Evolutionary conservation across 2,329 filamentous ascomycete species (phyloP).

Genomic region (Fulvia fulva): DNA sequence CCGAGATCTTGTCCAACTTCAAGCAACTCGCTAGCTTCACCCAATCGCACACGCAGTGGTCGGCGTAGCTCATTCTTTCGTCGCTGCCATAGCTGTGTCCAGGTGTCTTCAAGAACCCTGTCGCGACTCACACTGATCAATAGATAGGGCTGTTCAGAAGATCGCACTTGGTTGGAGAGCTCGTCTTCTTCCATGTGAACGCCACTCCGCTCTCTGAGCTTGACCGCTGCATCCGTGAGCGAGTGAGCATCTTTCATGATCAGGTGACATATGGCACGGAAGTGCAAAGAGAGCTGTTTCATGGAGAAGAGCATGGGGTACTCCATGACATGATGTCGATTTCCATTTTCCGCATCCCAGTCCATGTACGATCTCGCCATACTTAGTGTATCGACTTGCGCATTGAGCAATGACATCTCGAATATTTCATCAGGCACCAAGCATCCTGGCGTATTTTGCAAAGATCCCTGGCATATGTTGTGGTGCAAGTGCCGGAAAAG

Average conservation of each 20-base stretch:
- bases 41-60: conserved; percentile 83
- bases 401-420: conserved; percentile 11
- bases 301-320: conserved; percentile 76
- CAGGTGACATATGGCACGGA: conserved; percentile 82
- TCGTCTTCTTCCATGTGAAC: conserved; percentile 11
- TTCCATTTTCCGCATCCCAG: not conserved
- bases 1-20: conserved; percentile 92
- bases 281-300: conserved; percentile 71
- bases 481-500: conserved; percentile 2
- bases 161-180: conserved; percentile 32
- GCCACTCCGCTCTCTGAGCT: conserved; percentile 2
- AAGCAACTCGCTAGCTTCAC: conserved; percentile 66
- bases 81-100: conserved; percentile 86
- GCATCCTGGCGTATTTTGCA: not conserved
- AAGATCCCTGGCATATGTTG: not conserved
- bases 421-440: conserved; percentile 5
- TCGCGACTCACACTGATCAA: conserved; percentile 43
- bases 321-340: conserved; percentile 55
- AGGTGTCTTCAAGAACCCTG: conserved; percentile 43
- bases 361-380: not conserved
- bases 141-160: conserved; percentile 39
- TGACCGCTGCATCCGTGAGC: conserved; percentile 1
- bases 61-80: conserved; percentile 77
- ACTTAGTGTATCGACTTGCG: not conserved
- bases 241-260: conserved; percentile 58